Evolutionary conservation across 345 rosid species (phyloP).

Genomic region (Bruguiera sexangula): DNA sequence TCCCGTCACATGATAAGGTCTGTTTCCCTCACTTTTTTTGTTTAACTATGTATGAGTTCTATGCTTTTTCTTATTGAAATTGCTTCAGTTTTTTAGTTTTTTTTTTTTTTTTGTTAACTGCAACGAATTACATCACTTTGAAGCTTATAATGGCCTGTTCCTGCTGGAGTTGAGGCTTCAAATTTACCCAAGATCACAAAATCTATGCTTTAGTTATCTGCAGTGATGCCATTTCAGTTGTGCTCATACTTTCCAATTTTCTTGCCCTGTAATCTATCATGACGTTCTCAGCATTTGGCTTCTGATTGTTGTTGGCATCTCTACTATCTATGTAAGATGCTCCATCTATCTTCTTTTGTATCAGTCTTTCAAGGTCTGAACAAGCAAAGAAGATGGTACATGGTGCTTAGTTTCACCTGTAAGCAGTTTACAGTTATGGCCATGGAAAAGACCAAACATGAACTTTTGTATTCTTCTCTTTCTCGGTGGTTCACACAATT

Average conservation of each 20-base stretch:
- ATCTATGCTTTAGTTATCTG: not conserved
- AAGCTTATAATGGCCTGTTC: not conserved
- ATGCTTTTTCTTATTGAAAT: not conserved
- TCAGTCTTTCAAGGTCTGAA: too few species aligned
- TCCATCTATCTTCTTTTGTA: too few species aligned
- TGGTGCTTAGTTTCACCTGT: too few species aligned
- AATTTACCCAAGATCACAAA: not conserved
- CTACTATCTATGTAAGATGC: too few species aligned
- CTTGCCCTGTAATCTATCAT: too few species aligned
- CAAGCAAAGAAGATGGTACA: too few species aligned
- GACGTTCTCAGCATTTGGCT: too few species aligned
- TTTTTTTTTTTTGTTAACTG: not conserved
- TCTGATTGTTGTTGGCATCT: too few species aligned
- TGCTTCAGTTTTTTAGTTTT: not conserved
- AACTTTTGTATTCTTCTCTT: too few species aligned
- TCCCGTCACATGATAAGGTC: slow-evolving; percentile 67
- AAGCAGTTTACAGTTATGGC: too few species aligned
- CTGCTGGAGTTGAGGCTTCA: not conserved
- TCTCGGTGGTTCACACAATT: not conserved
- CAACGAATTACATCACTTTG: not conserved
- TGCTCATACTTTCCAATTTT: not conserved
- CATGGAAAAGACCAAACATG: too few species aligned
- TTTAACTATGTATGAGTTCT: not conserved
- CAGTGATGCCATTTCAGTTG: not conserved
- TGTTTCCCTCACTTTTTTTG: slow-evolving; percentile 8